Conservation (phyloP, 208 protist genomes). For the Acanthamoeba castellanii region DNA sequence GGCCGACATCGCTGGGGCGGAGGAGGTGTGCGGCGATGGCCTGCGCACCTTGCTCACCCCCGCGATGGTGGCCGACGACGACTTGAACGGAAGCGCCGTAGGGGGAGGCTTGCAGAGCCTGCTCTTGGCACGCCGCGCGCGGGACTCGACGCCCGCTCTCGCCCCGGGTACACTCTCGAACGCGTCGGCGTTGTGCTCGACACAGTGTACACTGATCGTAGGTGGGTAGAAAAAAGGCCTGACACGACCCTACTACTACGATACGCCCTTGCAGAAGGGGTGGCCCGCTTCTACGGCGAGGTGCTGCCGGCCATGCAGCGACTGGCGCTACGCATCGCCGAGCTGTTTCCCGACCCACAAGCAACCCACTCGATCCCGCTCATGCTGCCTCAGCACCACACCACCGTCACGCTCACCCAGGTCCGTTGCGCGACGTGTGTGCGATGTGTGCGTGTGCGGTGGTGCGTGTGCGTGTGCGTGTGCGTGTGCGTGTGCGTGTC, state of each 20-base stretch:
- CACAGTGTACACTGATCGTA: no score
- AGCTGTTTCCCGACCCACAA: conserved; percentile 31
- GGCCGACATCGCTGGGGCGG: not conserved
- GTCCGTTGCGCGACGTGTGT: no score
- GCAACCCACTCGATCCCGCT: not conserved
- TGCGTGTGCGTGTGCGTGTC: no score
- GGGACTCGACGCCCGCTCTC: not conserved
- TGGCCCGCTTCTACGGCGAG: conserved; percentile 59
- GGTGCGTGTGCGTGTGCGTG: no score
- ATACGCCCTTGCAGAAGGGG: not conserved
- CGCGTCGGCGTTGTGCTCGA: not conserved
- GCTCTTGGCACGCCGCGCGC: not conserved
- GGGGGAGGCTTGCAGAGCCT: not conserved
- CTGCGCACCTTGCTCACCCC: not conserved
- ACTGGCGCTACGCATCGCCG: conserved; percentile 26
- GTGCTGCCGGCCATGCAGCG: not conserved
- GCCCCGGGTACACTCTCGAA: not conserved
- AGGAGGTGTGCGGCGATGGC: not conserved
- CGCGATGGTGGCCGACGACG: not conserved
- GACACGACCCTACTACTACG: no score
- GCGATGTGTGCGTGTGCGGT: no score
- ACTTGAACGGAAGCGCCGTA: not conserved
- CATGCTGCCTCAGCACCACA: not conserved
- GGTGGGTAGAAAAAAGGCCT: no score
- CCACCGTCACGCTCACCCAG: not conserved